Base-by-base conservation (phyloP, 352 stramenopile species). In the Pythium aphanidermatum region DNA sequence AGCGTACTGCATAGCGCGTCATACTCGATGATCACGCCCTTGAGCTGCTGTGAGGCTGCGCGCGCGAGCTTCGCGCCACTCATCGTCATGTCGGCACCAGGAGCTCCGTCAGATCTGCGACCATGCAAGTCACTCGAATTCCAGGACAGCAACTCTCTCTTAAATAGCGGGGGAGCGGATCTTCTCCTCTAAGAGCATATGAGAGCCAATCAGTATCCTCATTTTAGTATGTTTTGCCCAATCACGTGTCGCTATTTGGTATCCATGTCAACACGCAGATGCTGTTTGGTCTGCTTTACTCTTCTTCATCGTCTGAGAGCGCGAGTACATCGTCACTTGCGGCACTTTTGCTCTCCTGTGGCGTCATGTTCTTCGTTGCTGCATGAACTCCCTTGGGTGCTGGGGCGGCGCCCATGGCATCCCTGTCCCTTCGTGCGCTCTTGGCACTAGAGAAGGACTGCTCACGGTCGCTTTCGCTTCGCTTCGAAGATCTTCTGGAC, bases 11-110 rank as follows among this genome's bases (percentile, higher is more conserved):
- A 89, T 31, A 89, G 55, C 44, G 82, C 77, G 40, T 89, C 77
- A 48, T 86, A 89, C 62, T 86, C 77, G 60, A 89, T 50, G 37
- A 89, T 58, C 19, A 89, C 70, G 46, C 57, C 77, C 58, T 86
- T 89, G 60, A 89, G 66, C 58, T 83, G 67, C 61, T 82, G 77
- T 36, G 62, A 39, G 19, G 76, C 73, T 0, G 76, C 73, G 47
- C 74, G 74, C n/a, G 76, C 76, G 29, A 88, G 65, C 61, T 86
- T 88, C 68, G 69, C 83, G 43, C 33, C 49, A 13, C 13, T 53
- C 24, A 23, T 48, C n/a, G 19, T 42, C n/a, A n/a, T n/a, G n/a
- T n/a, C n/a, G n/a, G n/a, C n/a, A n/a, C n/a, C n/a, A n/a, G n/a
- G n/a, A n/a, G n/a, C n/a, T 45, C 34, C 17, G 16, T n/a, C 16